These are phyloP conservation scores for Lagenaria siceraria DNA, from an alignment of 306 rosid genomes.

Conservation along the genomic window DNA sequence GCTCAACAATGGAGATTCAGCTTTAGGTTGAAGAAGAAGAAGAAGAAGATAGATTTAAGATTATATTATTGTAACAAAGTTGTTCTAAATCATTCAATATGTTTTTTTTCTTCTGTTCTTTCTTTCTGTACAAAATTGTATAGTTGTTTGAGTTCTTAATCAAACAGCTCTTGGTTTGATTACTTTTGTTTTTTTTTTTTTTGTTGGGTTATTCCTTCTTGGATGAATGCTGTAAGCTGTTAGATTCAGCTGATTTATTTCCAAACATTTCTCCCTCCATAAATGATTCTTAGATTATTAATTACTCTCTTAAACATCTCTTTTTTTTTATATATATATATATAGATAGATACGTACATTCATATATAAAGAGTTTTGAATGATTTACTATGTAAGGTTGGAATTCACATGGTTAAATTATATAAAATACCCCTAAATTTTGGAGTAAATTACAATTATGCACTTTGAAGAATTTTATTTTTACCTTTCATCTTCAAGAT, in stretches of 20 bases:
- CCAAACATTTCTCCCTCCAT: neutral
- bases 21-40: neutral
- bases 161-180: slow-evolving; percentile 4
- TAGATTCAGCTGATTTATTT: neutral
- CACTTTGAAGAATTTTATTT: too few species aligned
- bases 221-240: neutral
- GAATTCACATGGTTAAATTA: too few species aligned
- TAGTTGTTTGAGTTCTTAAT: neutral
- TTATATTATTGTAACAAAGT: neutral
- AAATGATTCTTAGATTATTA: neutral
- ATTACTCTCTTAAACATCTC: neutral
- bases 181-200: neutral
- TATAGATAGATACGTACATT: too few species aligned
- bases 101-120: neutral
- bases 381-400: too few species aligned
- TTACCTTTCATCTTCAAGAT: too few species aligned
- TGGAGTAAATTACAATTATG: too few species aligned
- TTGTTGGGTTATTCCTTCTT: neutral
- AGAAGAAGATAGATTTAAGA: neutral
- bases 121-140: neutral
- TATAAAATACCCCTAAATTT: too few species aligned
- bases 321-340: too few species aligned
- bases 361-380: too few species aligned
- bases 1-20: slow-evolving; percentile 2
- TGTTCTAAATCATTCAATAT: neutral